These are phyloP conservation scores for Xylaria scruposa DNA, from an alignment of 495 filamentous ascomycete species.

Conservation along the genomic window DNA sequence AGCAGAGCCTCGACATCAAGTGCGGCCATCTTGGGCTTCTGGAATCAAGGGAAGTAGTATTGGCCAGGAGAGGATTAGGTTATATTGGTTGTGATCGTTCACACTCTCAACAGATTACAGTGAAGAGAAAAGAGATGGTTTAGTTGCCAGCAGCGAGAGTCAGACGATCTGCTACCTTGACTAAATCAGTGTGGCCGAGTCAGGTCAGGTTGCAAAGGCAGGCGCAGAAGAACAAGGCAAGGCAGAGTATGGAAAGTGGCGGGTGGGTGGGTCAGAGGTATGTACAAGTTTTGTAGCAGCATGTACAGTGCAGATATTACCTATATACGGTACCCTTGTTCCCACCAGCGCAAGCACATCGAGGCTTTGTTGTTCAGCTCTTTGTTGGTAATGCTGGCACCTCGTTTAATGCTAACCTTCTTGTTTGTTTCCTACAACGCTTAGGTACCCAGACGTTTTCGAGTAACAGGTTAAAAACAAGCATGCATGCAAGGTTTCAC, in stretches of 20 bases:
- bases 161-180: constrained; percentile 2
- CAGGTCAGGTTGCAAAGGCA: constrained; percentile 16
- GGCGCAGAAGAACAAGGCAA: constrained; percentile 6
- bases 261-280: constrained; percentile 11
- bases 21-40: constrained; percentile 73
- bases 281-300: neutral
- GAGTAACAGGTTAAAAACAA: neutral
- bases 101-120: neutral
- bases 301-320: neutral
- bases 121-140: neutral
- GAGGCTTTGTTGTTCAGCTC: neutral
- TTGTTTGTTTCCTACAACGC: neutral
- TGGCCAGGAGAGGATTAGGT: constrained; percentile 18
- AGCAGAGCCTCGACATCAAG: constrained; percentile 93
- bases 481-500: neutral
- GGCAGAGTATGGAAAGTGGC: constrained; percentile 16
- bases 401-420: neutral
- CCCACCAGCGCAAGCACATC: too few species aligned
- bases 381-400: neutral
- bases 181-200: constrained; percentile 11
- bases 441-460: neutral
- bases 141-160: neutral
- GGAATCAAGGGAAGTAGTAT: neutral
- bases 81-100: neutral
- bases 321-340: neutral